These are phyloP conservation scores for Camptophora hylomeconis DNA, from an alignment of 2,329 filamentous ascomycete species.

Conservation along the genomic window DNA sequence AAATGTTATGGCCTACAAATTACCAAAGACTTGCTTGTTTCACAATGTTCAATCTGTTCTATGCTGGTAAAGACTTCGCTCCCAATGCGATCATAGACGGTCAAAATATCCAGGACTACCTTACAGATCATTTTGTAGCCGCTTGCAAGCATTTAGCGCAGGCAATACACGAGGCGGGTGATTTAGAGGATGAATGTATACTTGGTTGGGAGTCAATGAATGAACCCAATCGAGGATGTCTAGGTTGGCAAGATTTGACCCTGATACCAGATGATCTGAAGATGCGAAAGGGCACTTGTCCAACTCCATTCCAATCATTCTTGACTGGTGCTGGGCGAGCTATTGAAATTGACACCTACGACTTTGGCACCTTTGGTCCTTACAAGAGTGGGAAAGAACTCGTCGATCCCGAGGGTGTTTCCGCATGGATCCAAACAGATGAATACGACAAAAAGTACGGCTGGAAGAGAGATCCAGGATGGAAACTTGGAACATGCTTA, in stretches of 20 bases:
- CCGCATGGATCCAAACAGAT: slow-evolving; percentile 68
- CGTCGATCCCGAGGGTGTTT: slow-evolving; percentile 76
- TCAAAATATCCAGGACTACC: slow-evolving; percentile 89
- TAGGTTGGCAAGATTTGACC: slow-evolving; percentile 70
- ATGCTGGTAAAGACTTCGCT: slow-evolving; percentile 78
- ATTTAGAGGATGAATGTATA: slow-evolving; percentile 72
- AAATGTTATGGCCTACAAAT: slow-evolving; percentile 99
- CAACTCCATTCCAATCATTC: slow-evolving; percentile 88
- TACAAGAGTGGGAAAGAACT: slow-evolving; percentile 75
- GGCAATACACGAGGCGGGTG: slow-evolving; percentile 78
- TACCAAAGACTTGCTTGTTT: slow-evolving; percentile 78
- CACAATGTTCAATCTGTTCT: slow-evolving; percentile 90
- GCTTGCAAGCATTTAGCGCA: slow-evolving; percentile 71
- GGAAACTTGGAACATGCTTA: slow-evolving; percentile 87
- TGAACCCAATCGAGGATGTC: slow-evolving; percentile 79
- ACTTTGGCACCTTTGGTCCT: slow-evolving; percentile 84
- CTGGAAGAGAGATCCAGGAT: slow-evolving; percentile 74
- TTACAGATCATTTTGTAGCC: slow-evolving; percentile 72
- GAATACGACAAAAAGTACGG: slow-evolving; percentile 82
- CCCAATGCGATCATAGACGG: slow-evolving; percentile 93
- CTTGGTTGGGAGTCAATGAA: slow-evolving; percentile 96
- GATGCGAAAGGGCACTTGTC: slow-evolving; percentile 81
- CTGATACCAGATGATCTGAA: slow-evolving; percentile 76
- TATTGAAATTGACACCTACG: slow-evolving; percentile 82
- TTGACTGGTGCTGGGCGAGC: slow-evolving; percentile 82